Evolutionary conservation across 2,329 filamentous ascomycete species (phyloP).

Genomic region (Aureobasidium leucospermi): DNA sequence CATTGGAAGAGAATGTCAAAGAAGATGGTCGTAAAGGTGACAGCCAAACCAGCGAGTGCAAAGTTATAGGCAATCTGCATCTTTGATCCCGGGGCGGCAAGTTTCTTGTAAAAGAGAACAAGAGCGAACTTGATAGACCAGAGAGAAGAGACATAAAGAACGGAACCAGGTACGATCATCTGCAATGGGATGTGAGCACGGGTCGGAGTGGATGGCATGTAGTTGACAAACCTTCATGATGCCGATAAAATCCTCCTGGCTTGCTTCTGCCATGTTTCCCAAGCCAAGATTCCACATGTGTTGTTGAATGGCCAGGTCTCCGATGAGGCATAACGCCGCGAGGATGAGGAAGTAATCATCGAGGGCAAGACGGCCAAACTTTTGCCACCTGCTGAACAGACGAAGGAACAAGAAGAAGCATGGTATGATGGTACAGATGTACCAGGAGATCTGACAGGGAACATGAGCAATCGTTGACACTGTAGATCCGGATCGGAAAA

Average conservation of each 20-base stretch:
- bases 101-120: slow-evolving; percentile 8
- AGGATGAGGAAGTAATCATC: slow-evolving; percentile 11
- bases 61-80: slow-evolving; percentile 9
- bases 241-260: background rate
- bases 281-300: slow-evolving; percentile 12
- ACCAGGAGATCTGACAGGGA: slow-evolving; percentile 9
- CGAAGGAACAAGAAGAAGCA: slow-evolving; percentile 5
- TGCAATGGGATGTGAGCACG: background rate
- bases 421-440: slow-evolving; percentile 12
- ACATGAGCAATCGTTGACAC: background rate
- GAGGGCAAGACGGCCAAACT: slow-evolving; percentile 4
- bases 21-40: slow-evolving; percentile 5
- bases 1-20: slow-evolving; percentile 11
- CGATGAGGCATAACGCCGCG: slow-evolving; percentile 1
- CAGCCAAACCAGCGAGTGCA: background rate
- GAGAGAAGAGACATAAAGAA: background rate
- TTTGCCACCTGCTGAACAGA: slow-evolving; percentile 4
- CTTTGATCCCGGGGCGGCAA: background rate
- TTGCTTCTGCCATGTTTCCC: background rate
- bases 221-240: slow-evolving; percentile 1
- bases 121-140: slow-evolving; percentile 9
- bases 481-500: background rate
- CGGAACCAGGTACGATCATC: slow-evolving; percentile 10
- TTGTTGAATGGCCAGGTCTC: slow-evolving; percentile 6
- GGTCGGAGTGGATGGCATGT: background rate